Evolutionary conservation across 441 rosid genomes (phyloP).

Genomic region (Arabidopsis lyrata): DNA sequence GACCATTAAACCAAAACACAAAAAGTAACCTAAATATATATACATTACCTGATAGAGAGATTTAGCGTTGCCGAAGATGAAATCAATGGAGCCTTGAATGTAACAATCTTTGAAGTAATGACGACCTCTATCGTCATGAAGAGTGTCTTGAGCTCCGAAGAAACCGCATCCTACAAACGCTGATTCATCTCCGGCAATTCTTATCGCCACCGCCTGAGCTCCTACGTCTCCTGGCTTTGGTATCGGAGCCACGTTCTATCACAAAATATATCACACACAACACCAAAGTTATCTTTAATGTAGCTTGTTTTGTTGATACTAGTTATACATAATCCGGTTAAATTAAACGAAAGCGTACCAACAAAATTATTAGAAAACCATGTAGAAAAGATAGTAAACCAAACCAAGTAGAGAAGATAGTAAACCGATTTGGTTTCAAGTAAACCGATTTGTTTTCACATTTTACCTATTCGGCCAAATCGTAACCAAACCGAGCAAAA

Average conservation of each 20-base stretch:
- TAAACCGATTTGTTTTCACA: background rate
- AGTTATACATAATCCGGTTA: background rate
- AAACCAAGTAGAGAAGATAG: background rate
- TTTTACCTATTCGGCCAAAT: background rate
- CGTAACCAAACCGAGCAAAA: background rate
- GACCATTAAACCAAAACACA: background rate
- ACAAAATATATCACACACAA: background rate
- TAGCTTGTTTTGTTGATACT: background rate
- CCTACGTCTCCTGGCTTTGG: slow-evolving; percentile 77
- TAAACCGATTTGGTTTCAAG: background rate
- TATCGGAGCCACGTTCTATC: slow-evolving; percentile 82
- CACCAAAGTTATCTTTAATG: background rate
- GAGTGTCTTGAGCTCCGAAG: slow-evolving; percentile 96
- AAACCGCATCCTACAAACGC: slow-evolving; percentile 89
- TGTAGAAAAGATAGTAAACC: background rate
- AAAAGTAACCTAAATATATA: background rate
- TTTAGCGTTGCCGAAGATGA: slow-evolving; percentile 83
- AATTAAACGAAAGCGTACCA: background rate
- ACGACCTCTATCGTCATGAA: slow-evolving; percentile 87
- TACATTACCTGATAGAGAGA: slow-evolving; percentile 67
- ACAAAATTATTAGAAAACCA: background rate
- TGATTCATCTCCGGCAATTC: slow-evolving; percentile 73
- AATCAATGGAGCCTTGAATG: slow-evolving; percentile 95
- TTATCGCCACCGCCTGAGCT: slow-evolving; percentile 88
- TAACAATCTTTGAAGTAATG: slow-evolving; percentile 92